Conservation (phyloP, 345 rosid species). For the Melaleuca quinquenervia region DNA sequence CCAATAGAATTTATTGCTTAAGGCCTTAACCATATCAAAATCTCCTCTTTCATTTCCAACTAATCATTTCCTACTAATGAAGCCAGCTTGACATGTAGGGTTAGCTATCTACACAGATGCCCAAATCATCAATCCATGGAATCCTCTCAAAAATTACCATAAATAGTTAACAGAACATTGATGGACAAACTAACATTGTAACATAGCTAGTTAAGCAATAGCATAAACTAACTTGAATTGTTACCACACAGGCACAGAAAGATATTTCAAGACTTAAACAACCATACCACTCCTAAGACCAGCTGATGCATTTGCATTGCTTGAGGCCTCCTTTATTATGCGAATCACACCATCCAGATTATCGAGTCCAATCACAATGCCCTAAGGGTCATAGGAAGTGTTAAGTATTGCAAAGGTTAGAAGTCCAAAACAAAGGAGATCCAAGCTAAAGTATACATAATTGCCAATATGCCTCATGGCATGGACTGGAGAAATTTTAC, state of each 20-base stretch:
- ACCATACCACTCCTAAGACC: conserved; percentile 47
- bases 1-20: not conserved
- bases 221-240: not conserved
- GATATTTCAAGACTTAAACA: not conserved
- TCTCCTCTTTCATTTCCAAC: not conserved
- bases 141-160: not conserved
- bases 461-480: not conserved
- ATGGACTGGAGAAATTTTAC: not conserved
- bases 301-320: conserved; percentile 60
- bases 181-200: not conserved
- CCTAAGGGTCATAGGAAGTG: conserved; percentile 24
- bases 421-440: not conserved
- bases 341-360: conserved; percentile 63
- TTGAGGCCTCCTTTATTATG: conserved; percentile 49
- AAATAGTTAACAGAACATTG: not conserved
- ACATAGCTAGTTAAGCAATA: not conserved
- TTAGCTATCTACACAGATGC: not conserved
- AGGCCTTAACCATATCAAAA: not conserved
- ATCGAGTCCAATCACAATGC: conserved; percentile 77
- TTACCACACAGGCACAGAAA: not conserved
- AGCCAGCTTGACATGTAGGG: not conserved
- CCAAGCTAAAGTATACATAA: not conserved
- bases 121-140: not conserved
- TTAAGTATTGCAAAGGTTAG: not conserved
- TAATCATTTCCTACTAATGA: not conserved